These are phyloP conservation scores for Oleoguttula mirabilis DNA, from an alignment of 495 filamentous ascomycete genomes.

Conservation along the genomic window DNA sequence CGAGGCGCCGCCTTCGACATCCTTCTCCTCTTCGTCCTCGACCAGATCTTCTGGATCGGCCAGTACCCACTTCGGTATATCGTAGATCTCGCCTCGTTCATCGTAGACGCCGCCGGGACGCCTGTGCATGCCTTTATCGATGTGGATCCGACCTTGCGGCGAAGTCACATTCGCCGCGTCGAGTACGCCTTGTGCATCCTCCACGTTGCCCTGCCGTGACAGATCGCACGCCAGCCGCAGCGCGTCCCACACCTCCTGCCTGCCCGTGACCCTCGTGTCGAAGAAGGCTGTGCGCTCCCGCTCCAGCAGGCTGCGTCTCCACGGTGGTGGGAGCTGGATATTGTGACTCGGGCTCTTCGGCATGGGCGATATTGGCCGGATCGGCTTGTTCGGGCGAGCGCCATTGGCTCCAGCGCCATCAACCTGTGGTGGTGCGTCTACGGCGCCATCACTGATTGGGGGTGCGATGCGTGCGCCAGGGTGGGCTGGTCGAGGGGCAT, in stretches of 20 bases:
- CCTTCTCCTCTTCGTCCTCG: conserved; percentile 27
- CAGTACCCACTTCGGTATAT: conserved; percentile 63
- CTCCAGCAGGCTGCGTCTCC: conserved; percentile 38
- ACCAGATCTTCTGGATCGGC: conserved; percentile 61
- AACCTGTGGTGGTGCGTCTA: too few species aligned
- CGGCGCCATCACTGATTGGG: too few species aligned
- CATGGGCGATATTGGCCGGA: too few species aligned
- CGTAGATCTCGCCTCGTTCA: conserved; percentile 60
- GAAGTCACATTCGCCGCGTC: conserved; percentile 69
- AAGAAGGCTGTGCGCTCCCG: conserved; percentile 37
- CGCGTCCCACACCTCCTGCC: conserved; percentile 66
- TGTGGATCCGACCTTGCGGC: conserved; percentile 56
- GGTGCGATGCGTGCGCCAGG: too few species aligned
- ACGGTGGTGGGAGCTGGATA: conserved; percentile 26
- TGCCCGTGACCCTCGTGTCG: conserved; percentile 63
- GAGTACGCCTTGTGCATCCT: conserved; percentile 65
- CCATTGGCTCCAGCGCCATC: too few species aligned
- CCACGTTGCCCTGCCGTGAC: conserved; percentile 46
- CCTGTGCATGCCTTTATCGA: conserved; percentile 29
- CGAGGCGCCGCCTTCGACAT: conserved; percentile 10
- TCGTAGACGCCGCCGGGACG: conserved; percentile 55
- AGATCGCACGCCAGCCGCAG: conserved; percentile 53
- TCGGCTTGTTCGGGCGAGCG: too few species aligned
- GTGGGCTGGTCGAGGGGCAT: too few species aligned
- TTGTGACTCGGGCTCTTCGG: conserved; percentile 31